Base-by-base conservation (phyloP, 1,284 basidiomycete genomes). In the Xerocomus amazonicus region DNA sequence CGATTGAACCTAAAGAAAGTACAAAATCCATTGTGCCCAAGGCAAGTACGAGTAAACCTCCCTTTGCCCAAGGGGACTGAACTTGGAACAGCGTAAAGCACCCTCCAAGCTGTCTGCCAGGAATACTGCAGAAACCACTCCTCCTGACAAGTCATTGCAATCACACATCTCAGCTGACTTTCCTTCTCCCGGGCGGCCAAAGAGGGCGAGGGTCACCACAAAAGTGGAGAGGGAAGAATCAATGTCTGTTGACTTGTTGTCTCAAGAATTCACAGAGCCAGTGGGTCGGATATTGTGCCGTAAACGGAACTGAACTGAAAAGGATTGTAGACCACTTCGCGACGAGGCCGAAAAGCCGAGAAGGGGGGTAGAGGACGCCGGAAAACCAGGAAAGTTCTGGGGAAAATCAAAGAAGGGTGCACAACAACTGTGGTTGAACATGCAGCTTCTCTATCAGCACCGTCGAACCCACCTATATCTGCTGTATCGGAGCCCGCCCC, bases 221-320 rank as follows among this genome's bases (percentile, higher is more conserved):
- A 66, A 65, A 43, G 45, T 62, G 36, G 64, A 66, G 50, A 60
- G 43, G 23, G 68, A 69, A 44, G 68, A 64, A 27, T 41, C 44
- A 14, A 40, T 33, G 19, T 51, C 43, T 16, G 12, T 49, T 14
- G 54, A 55, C 47, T 27, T 14, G 10, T 14, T 53, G n/a, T 27
- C 50, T 17, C 52, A 12, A 35, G 52, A 43, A 9, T 26, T 6
- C 23, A 43, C 35, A 29, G 51, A 41, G 19, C 44, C 19, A 46
- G 68, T 68, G 44, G 45, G 65, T 59, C n/a, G 32, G 42, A 9
- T 9, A 26, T 10, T 4, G 10, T 14, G 34, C 46, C n/a, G 44
- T 38, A 6, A 35, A 31, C 16, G 34, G 27, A 16, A 43, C 5
- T 8, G n/a, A 17, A 10, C 40, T 67, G 26, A 59, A 47, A 6